These are phyloP conservation scores for Phytophthora meadii DNA, from an alignment of 352 stramenopile genomes.

Conservation along the genomic window DNA sequence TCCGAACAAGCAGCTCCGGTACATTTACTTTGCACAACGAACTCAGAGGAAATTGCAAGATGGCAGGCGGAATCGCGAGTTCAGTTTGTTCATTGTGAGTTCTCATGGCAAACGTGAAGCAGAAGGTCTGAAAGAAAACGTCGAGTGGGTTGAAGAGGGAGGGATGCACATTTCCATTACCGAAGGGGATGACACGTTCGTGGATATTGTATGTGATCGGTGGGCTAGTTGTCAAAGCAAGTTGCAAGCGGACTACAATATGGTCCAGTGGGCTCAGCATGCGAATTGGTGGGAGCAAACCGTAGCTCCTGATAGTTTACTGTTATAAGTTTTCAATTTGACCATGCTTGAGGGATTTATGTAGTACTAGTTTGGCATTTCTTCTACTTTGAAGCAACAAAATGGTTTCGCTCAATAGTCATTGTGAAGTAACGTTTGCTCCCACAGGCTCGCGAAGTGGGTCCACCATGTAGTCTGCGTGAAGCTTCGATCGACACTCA, in stretches of 20 bases:
- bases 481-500: not conserved
- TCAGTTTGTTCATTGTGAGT: conserved; percentile 24
- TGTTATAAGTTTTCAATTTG: not conserved
- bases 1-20: conserved; percentile 7
- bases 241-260: conserved; percentile 42
- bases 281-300: conserved; percentile 56
- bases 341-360: no score
- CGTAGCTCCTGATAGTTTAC: conserved; percentile 45
- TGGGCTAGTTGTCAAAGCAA: conserved; percentile 34
- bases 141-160: conserved; percentile 34
- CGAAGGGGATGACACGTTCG: conserved; percentile 20
- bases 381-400: no score
- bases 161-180: conserved; percentile 27
- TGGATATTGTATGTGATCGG: conserved; percentile 38
- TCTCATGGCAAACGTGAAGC: conserved; percentile 6
- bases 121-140: not conserved
- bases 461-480: not conserved
- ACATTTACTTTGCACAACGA: conserved; percentile 5
- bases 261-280: conserved; percentile 49
- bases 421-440: not conserved
- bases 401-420: not conserved
- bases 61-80: conserved; percentile 6
- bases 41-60: not conserved
- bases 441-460: not conserved
- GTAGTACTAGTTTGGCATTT: no score